Conservation (phyloP, 2,329 filamentous ascomycete species). For the Blumeriella jaapii region DNA sequence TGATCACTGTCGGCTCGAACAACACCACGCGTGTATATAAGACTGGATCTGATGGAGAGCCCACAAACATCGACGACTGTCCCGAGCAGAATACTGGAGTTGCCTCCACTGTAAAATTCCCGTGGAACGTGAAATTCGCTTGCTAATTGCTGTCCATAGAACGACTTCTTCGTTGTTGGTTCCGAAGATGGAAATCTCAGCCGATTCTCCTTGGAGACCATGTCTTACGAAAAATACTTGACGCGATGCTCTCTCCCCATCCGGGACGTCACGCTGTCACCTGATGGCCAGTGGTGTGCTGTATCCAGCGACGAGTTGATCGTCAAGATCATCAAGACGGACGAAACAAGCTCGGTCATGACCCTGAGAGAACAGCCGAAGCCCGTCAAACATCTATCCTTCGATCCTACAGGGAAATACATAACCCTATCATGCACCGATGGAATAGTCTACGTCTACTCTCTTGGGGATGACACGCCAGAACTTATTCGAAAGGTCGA, state of each 20-base stretch:
- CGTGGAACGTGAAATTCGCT: neutral
- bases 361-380: conserved; percentile 74
- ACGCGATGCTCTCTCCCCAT: conserved; percentile 77
- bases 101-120: conserved; percentile 45
- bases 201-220: conserved; percentile 70
- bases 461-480: conserved; percentile 64
- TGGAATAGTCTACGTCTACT: conserved; percentile 84
- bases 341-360: conserved; percentile 65
- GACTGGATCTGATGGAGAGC: conserved; percentile 84
- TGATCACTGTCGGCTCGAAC: conserved; percentile 88
- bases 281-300: conserved; percentile 76
- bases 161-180: conserved; percentile 78
- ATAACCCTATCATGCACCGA: conserved; percentile 79
- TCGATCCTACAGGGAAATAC: conserved; percentile 67
- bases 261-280: conserved; percentile 72
- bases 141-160: conserved; percentile 31
- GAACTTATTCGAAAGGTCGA: conserved; percentile 75
- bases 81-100: conserved; percentile 77
- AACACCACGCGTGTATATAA: conserved; percentile 89
- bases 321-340: conserved; percentile 77
- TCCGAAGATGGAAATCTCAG: conserved; percentile 95
- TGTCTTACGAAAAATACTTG: conserved; percentile 69
- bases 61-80: conserved; percentile 81
- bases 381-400: conserved; percentile 83
- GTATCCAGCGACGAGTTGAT: conserved; percentile 94